Conservation (phyloP, 192 early-diverging fungal genomes). For the Spinellus fusiger region DNA sequence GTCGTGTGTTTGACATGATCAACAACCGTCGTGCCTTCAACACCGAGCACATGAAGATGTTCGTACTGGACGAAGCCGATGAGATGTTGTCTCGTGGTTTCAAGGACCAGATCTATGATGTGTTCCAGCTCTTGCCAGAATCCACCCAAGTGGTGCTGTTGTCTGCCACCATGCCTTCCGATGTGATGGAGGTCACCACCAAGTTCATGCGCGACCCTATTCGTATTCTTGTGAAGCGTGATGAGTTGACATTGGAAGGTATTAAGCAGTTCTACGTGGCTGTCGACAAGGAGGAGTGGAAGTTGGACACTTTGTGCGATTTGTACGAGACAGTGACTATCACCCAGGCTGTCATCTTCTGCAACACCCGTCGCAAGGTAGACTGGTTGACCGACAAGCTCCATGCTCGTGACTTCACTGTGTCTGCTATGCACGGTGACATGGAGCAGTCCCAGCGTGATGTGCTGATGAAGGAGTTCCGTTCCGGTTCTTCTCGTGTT, state of each 20-base stretch:
- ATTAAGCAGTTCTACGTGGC: slow-evolving; percentile 96
- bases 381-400: slow-evolving; percentile 99
- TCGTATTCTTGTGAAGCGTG: slow-evolving; percentile 97
- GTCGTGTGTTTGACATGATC: slow-evolving; percentile 99
- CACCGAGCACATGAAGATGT: slow-evolving; percentile 88
- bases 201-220: slow-evolving; percentile 98
- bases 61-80: slow-evolving; percentile 99
- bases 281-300: slow-evolving; percentile 99
- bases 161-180: slow-evolving; percentile 93
- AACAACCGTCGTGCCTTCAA: slow-evolving; percentile 77
- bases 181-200: slow-evolving; percentile 93
- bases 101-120: slow-evolving; percentile 97
- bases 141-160: slow-evolving; percentile 94
- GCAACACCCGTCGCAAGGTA: slow-evolving; percentile 99
- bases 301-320: slow-evolving; percentile 97
- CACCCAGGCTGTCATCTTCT: slow-evolving; percentile 99
- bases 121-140: slow-evolving; percentile 88
- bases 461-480: slow-evolving; percentile 99
- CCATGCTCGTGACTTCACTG: slow-evolving; percentile 84
- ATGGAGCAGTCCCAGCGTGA: slow-evolving; percentile 97
- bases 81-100: slow-evolving; percentile 98
- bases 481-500: slow-evolving; percentile 92
- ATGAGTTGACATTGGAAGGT: slow-evolving; percentile 90
- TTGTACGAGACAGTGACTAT: slow-evolving; percentile 97
- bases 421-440: slow-evolving; percentile 98